These are phyloP conservation scores for Myxozyma neotropica DNA, from an alignment of 805 yeast genomes.

Conservation along the genomic window DNA sequence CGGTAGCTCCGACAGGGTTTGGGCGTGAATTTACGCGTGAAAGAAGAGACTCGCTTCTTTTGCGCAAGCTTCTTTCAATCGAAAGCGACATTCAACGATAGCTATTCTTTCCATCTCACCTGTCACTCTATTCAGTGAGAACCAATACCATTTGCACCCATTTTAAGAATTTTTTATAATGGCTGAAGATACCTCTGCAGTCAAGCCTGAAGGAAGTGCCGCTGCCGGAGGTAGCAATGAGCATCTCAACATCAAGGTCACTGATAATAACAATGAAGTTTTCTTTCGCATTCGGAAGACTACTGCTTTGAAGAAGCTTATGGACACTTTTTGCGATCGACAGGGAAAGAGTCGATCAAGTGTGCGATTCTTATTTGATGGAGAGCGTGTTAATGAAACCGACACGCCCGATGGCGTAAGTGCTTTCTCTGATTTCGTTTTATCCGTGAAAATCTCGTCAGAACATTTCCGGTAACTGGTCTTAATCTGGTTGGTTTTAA, in stretches of 20 bases:
- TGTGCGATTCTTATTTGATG: constrained; percentile 88
- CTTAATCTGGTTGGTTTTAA: not conserved
- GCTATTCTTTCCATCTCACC: too few species aligned
- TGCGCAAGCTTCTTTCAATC: too few species aligned
- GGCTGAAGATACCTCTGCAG: constrained; percentile 39
- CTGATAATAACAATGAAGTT: constrained; percentile 91
- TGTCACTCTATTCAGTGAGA: too few species aligned
- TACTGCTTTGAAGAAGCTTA: constrained; percentile 88
- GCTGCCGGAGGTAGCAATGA: constrained; percentile 45
- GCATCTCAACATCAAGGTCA: constrained; percentile 90
- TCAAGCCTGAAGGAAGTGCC: constrained; percentile 56
- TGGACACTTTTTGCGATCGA: constrained; percentile 98
- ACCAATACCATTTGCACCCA: too few species aligned
- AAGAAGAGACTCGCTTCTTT: not conserved
- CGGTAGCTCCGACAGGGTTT: too few species aligned
- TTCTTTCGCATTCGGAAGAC: constrained; percentile 92
- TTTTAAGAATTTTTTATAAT: too few species aligned
- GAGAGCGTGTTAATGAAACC: constrained; percentile 82
- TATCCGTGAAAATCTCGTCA: not conserved
- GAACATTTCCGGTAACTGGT: not conserved
- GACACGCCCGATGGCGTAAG: constrained; percentile 81
- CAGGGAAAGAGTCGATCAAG: constrained; percentile 86
- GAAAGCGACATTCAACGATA: too few species aligned
- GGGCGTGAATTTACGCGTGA: too few species aligned
- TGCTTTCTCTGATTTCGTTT: constrained; percentile 3